These are phyloP conservation scores for Anthracocystis setariae DNA, from an alignment of 1,284 basidiomycete genomes.

Conservation along the genomic window DNA sequence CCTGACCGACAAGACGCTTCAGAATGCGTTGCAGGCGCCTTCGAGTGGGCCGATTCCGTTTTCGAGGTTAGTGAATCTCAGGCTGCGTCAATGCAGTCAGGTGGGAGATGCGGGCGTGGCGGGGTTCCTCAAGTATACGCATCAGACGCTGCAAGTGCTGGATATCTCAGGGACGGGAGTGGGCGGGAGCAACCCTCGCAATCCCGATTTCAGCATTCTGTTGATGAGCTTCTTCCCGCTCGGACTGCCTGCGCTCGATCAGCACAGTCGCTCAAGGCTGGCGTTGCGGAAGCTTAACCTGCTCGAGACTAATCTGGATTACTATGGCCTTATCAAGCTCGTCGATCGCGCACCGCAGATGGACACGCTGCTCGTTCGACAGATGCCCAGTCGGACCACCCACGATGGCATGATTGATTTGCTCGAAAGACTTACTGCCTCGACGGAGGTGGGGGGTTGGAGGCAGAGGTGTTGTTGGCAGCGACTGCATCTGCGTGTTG, in stretches of 20 bases:
- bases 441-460: neutral
- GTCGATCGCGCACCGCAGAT: constrained; percentile 7
- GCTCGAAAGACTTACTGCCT: constrained; percentile 8
- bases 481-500: constrained; percentile 11
- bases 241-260: neutral
- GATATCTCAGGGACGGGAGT: constrained; percentile 29
- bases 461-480: constrained; percentile 16
- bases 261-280: neutral
- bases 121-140: constrained; percentile 23
- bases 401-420: constrained; percentile 19
- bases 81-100: constrained; percentile 24
- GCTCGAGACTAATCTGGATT: constrained; percentile 28
- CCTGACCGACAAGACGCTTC: constrained; percentile 23
- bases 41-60: constrained; percentile 14
- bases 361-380: constrained; percentile 19
- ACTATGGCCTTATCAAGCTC: constrained; percentile 7
- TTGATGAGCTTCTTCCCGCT: constrained; percentile 22
- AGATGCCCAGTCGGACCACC: constrained; percentile 19
- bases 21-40: constrained; percentile 19
- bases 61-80: constrained; percentile 23
- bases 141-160: constrained; percentile 20
- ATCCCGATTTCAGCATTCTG: constrained; percentile 19
- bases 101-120: constrained; percentile 25
- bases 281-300: constrained; percentile 29
- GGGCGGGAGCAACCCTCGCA: constrained; percentile 11